Evolutionary conservation across 306 rosid species (phyloP).

Genomic region (Quercus suber): DNA sequence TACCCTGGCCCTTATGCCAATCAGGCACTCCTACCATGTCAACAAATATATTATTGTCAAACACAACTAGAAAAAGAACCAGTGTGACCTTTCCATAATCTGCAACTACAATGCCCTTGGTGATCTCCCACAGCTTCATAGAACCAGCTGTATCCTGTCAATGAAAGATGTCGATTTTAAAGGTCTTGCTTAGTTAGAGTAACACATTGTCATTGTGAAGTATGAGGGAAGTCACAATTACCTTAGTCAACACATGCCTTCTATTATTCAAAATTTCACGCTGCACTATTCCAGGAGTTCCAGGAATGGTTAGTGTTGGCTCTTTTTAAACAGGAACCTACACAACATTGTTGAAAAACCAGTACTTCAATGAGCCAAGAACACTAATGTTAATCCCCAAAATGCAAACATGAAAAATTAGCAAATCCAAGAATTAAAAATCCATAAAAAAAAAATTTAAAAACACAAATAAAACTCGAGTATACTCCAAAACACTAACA

Average conservation of each 20-base stretch:
- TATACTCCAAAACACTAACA: neutral
- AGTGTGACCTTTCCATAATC: constrained; percentile 84
- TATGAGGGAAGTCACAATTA: constrained; percentile 31
- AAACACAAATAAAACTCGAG: neutral
- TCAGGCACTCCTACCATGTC: constrained; percentile 18
- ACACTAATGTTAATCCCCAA: constrained; percentile 13
- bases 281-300: constrained; percentile 85
- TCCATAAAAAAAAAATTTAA: neutral
- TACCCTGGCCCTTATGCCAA: neutral
- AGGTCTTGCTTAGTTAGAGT: neutral
- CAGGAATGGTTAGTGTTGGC: constrained; percentile 63
- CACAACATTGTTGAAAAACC: constrained; percentile 21
- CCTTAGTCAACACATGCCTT: constrained; percentile 96
- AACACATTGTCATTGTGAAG: constrained; percentile 10
- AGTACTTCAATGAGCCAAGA: constrained; percentile 19
- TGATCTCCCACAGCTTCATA: constrained; percentile 97
- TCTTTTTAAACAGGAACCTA: constrained; percentile 92
- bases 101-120: constrained; percentile 79
- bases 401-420: constrained; percentile 8
- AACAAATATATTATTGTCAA: constrained; percentile 18
- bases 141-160: constrained; percentile 86
- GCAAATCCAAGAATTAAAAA: neutral
- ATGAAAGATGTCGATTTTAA: constrained; percentile 18
- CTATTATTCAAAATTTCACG: constrained; percentile 92
- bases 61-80: constrained; percentile 16